Base-by-base conservation (phyloP, 2,329 filamentous ascomycete genomes). In the Fusarium pseudoanthophilum region DNA sequence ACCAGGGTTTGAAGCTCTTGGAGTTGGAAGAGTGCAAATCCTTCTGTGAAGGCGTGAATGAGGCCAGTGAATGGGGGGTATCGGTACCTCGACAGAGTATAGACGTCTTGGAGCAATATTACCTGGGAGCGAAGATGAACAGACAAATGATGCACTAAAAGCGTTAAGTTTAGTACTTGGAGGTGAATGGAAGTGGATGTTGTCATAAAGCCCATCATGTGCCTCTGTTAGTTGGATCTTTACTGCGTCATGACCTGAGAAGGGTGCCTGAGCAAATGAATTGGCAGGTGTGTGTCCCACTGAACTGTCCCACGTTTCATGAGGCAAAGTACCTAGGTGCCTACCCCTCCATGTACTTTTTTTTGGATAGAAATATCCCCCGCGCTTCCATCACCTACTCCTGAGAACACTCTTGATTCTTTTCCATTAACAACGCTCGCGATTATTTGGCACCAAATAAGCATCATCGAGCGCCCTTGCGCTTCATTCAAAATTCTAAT, bases 191-290 rank as follows among this genome's bases (percentile, higher is more conserved):
- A 59, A 73, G 40, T 71, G 51, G 32, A 71, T 68, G 62, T 36
- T 72, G 60, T 73, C 60, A 73, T 74, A 55, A 51, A 51, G 55
- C 34, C 53, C 36, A 64, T 74, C 71, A 73, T 73, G 71, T 69
- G 65, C 65, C 55, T 48, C 36, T 67, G 58, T 74, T 64, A 74
- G 67, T 71, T 51, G 52, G 32, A 37, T 56, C 45, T 71, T 58
- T n/a, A 57, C 56, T 69, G 71, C 71, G 71, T 73, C 71, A 74
- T 73, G 70, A 66, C 65, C 69, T 60, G 64, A 37, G 69, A 57
- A 40, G 64, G 69, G 69, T 69, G 65, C 67, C 65, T 69, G 67
- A 59, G 69, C 48, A 46, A 48, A 64, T 55, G 43, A 56, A 71
- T 37, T 46, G 59, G 60, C 40, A 42, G 46, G 46, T 30, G 15